Percentiles rank a stretch among this genome's conserved stretches.
phyloP scores from a whole-genome alignment of 495 filamentous ascomycete species.

The Niebla homalea region DNA sequence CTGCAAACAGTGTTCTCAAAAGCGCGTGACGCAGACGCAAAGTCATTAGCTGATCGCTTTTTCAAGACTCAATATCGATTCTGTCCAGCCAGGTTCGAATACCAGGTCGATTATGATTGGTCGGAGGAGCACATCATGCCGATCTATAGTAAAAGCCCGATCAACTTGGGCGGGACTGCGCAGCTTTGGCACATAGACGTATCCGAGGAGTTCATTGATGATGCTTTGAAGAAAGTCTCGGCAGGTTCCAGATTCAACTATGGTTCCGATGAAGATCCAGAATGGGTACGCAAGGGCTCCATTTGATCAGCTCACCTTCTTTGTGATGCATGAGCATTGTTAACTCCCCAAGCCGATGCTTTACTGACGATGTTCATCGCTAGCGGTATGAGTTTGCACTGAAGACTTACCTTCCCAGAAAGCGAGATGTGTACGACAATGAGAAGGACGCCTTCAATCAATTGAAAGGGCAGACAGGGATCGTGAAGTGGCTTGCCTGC shows the following conservation, averaged over 20 bases:
- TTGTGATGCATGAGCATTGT: no score
- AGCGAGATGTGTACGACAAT: conserved; percentile 15
- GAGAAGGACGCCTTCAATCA: conserved; percentile 23
- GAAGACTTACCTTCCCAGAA: conserved; percentile 19
- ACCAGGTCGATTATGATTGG: conserved; percentile 6
- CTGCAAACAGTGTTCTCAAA: neutral
- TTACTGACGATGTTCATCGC: neutral
- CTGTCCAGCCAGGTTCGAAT: conserved; percentile 17
- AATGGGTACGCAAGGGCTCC: neutral
- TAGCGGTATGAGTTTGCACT: conserved; percentile 27
- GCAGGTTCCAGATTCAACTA: conserved; percentile 10
- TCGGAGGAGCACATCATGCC: conserved; percentile 16
- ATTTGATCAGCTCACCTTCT: neutral
- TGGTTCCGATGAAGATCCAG: neutral
- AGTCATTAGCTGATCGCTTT: neutral
- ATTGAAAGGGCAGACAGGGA: conserved; percentile 14
- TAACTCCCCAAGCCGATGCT: no score
- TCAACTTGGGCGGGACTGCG: conserved; percentile 24
- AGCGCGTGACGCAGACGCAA: neutral
- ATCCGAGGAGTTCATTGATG: conserved; percentile 20
- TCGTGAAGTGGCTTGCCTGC: conserved; percentile 21
- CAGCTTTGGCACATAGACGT: conserved; percentile 22
- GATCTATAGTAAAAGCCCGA: conserved; percentile 15
- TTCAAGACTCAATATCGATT: conserved; percentile 16
- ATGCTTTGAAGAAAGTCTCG: conserved; percentile 1